Conservation (phyloP, 306 rosid species). For the Quercus engelmannii region DNA sequence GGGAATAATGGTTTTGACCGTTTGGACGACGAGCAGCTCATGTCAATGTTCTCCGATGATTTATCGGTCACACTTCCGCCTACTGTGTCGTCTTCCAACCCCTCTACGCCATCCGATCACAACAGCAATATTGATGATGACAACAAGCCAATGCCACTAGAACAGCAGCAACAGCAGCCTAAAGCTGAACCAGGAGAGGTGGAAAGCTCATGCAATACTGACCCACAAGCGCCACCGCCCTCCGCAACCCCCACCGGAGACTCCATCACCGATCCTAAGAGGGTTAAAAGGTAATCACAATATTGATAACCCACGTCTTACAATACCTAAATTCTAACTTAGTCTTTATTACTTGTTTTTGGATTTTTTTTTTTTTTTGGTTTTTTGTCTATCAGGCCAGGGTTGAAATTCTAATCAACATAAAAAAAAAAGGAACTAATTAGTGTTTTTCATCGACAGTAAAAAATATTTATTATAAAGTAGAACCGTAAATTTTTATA, state of each 20-base stretch:
- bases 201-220: conserved; percentile 47
- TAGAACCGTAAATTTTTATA: no score
- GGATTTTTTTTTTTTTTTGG: no score
- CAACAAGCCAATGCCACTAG: conserved; percentile 26
- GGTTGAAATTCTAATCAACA: no score
- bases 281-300: conserved; percentile 77
- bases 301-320: neutral
- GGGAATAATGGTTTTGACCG: conserved; percentile 47
- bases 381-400: no score
- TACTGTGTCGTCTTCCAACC: conserved; percentile 41
- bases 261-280: conserved; percentile 64
- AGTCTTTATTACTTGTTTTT: no score
- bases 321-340: conserved; percentile 9
- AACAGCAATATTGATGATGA: conserved; percentile 61
- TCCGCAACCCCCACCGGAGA: conserved; percentile 28
- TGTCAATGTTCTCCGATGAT: conserved; percentile 85
- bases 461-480: no score
- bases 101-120: conserved; percentile 80
- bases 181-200: conserved; percentile 71
- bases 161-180: conserved; percentile 31
- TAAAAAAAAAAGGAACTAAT: no score
- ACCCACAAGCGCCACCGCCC: conserved; percentile 22
- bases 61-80: conserved; percentile 34
- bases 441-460: no score
- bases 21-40: conserved; percentile 78